Evolutionary conservation across 75 land plant species (phyloP).

Genomic region (Pseudotsuga menziesii): DNA sequence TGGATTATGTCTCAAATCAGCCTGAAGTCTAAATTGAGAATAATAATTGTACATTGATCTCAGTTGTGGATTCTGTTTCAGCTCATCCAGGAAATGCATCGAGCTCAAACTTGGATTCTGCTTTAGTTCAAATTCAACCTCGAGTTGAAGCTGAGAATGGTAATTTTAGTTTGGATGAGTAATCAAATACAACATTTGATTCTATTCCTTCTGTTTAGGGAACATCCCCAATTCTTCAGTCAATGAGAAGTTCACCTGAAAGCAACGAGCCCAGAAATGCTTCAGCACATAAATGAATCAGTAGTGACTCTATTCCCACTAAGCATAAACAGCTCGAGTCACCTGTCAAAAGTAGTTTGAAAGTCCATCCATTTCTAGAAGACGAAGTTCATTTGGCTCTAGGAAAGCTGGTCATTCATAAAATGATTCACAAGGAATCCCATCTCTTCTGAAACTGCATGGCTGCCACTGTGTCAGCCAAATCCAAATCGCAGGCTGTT

Average conservation of each 20-base stretch:
- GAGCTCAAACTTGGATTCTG: too few species aligned
- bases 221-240: conserved; percentile 47
- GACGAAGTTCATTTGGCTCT: conserved; percentile 27
- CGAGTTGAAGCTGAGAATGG: too few species aligned
- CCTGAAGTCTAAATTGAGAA: too few species aligned
- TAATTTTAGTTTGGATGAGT: neutral
- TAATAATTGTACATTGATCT: too few species aligned
- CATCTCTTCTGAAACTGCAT: conserved; percentile 75
- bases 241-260: conserved; percentile 21
- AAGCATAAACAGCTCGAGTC: conserved; percentile 20
- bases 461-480: conserved; percentile 83
- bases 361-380: conserved; percentile 25
- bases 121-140: too few species aligned
- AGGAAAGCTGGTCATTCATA: conserved; percentile 27
- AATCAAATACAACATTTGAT: conserved; percentile 9
- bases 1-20: too few species aligned
- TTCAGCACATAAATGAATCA: conserved; percentile 9
- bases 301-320: conserved; percentile 16
- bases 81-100: too few species aligned
- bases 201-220: conserved; percentile 35
- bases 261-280: conserved; percentile 25
- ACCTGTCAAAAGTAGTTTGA: conserved; percentile 30
- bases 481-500: conserved; percentile 55
- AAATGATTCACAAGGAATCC: conserved; percentile 42
- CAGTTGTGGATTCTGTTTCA: too few species aligned